Percentiles rank a stretch among this genome's conserved stretches.
phyloP scores from a whole-genome alignment of 768 basidiomycete genomes.

The Suillus cothurnatus region DNA sequence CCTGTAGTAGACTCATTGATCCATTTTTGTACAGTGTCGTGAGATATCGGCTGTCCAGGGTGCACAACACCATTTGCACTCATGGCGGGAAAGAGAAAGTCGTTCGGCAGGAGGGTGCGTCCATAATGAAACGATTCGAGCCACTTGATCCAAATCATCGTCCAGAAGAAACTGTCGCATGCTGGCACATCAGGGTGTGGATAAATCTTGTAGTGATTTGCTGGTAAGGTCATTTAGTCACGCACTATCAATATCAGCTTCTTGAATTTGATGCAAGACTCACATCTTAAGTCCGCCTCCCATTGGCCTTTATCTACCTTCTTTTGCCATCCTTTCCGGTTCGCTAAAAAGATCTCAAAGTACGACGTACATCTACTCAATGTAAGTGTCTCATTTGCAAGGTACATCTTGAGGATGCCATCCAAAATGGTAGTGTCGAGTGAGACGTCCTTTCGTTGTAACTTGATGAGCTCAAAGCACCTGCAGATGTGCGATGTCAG shows the following conservation, averaged over 20 bases:
- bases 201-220: slow-evolving; percentile 6
- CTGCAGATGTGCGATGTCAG: slow-evolving; percentile 18
- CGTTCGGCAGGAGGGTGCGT: slow-evolving; percentile 14
- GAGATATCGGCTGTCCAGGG: slow-evolving; percentile 24
- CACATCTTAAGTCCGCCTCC: slow-evolving; percentile 20
- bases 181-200: not conserved
- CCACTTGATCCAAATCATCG: slow-evolving; percentile 9
- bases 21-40: slow-evolving; percentile 24
- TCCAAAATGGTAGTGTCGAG: slow-evolving; percentile 1
- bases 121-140: not conserved
- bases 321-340: slow-evolving; percentile 29
- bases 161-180: too few species aligned
- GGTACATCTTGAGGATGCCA: slow-evolving; percentile 1
- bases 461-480: slow-evolving; percentile 38
- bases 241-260: too few species aligned
- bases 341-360: slow-evolving; percentile 24
- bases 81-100: slow-evolving; percentile 28
- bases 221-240: slow-evolving; percentile 1
- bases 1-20: slow-evolving; percentile 11
- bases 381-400: slow-evolving; percentile 7
- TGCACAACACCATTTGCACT: slow-evolving; percentile 24
- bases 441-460: slow-evolving; percentile 24
- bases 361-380: too few species aligned
- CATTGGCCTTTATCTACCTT: slow-evolving; percentile 27
- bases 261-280: not conserved